phyloP scores from a whole-genome alignment of 1,284 basidiomycete species.

The Termitomyces sp. region DNA sequence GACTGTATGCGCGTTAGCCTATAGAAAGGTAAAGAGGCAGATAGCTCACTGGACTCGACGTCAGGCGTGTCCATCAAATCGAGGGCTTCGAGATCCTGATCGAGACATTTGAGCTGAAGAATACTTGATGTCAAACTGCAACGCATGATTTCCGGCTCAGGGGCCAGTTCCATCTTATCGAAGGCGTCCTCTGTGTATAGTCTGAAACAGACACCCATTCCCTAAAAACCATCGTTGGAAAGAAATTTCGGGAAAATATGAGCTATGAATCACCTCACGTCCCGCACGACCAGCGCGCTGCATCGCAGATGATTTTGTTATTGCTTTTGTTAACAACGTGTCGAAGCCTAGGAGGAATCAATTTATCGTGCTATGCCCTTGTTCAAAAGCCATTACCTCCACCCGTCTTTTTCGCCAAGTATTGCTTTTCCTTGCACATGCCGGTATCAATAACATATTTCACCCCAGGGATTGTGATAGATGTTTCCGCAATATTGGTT shows the following conservation, averaged over 20 bases:
- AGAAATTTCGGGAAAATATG: neutral
- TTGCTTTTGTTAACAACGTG: slow-evolving; percentile 77
- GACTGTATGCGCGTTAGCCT: slow-evolving; percentile 36
- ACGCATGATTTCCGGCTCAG: slow-evolving; percentile 85
- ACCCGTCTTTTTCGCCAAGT: slow-evolving; percentile 60
- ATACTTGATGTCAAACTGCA: slow-evolving; percentile 80
- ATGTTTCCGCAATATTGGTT: slow-evolving; percentile 98
- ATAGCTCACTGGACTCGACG: slow-evolving; percentile 54
- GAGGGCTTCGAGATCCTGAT: slow-evolving; percentile 72
- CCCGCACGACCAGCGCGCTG: slow-evolving; percentile 88
- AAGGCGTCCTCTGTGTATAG: slow-evolving; percentile 84
- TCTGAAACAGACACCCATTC: slow-evolving; percentile 80
- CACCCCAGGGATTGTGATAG: slow-evolving; percentile 95
- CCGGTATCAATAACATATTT: slow-evolving; percentile 95
- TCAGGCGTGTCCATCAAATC: slow-evolving; percentile 86
- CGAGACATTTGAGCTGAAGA: slow-evolving; percentile 80
- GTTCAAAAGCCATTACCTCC: slow-evolving; percentile 43
- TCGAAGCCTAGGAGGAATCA: slow-evolving; percentile 66
- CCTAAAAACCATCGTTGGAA: slow-evolving; percentile 34
- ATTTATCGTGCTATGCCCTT: neutral
- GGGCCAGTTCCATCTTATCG: slow-evolving; percentile 56
- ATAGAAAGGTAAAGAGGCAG: neutral
- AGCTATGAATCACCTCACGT: slow-evolving; percentile 59
- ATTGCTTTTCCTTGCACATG: slow-evolving; percentile 93
- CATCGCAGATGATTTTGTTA: slow-evolving; percentile 87